These are phyloP conservation scores for Nasturtium officinale DNA, from an alignment of 345 rosid species.

Conservation along the genomic window DNA sequence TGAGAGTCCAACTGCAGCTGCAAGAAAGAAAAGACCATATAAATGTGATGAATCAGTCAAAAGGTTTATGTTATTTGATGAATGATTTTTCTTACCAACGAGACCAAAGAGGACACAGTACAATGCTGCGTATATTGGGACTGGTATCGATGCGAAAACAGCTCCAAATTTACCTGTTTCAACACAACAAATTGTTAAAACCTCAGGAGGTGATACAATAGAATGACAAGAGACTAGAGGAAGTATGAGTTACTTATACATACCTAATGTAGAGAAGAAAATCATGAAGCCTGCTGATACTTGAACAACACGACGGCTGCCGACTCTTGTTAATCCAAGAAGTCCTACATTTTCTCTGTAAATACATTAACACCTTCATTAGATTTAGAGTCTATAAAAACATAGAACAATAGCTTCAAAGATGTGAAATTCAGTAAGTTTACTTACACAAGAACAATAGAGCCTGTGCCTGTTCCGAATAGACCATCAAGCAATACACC, in stretches of 20 bases:
- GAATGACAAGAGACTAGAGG: not conserved
- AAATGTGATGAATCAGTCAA: not conserved
- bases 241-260: constrained; percentile 16
- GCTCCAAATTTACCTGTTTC: constrained; percentile 93
- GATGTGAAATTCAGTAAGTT: not conserved
- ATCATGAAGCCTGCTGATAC: constrained; percentile 97
- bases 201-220: not conserved
- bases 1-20: constrained; percentile 92
- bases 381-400: not conserved
- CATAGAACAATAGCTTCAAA: not conserved
- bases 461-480: constrained; percentile 93
- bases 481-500: constrained; percentile 91
- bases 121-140: constrained; percentile 84
- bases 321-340: constrained; percentile 91
- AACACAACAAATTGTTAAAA: not conserved
- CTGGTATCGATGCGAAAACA: constrained; percentile 94
- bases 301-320: constrained; percentile 97
- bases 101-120: constrained; percentile 90
- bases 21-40: not conserved
- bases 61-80: not conserved
- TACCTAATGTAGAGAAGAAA: constrained; percentile 80
- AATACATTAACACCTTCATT: constrained; percentile 4
- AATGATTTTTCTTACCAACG: constrained; percentile 54
- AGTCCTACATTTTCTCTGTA: constrained; percentile 95
- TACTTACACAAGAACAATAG: constrained; percentile 89